These are phyloP conservation scores for Fusarium sororula DNA, from an alignment of 2,329 filamentous ascomycete species.

Conservation along the genomic window DNA sequence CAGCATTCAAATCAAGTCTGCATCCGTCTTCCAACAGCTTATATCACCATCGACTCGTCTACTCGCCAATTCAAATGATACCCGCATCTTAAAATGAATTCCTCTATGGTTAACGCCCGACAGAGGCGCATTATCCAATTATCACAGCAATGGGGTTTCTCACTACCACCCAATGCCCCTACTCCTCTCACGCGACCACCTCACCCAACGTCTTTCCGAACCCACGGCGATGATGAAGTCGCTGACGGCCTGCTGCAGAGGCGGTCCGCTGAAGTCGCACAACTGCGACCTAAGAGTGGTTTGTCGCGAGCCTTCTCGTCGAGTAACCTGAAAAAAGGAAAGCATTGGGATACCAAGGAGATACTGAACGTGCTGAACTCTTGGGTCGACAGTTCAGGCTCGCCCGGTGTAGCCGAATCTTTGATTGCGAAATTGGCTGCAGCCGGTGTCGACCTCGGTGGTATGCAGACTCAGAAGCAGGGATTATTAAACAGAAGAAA, in stretches of 20 bases:
- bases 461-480: conserved; percentile 58
- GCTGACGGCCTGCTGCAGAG: conserved; percentile 65
- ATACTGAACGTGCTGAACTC: conserved; percentile 61
- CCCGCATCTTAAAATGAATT: conserved; percentile 41
- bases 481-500: conserved; percentile 59
- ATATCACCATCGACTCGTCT: neutral
- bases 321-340: conserved; percentile 55
- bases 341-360: conserved; percentile 62
- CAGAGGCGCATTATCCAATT: conserved; percentile 60
- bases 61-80: conserved; percentile 18
- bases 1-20: neutral
- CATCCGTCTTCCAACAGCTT: neutral
- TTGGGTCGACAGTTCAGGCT: conserved; percentile 59
- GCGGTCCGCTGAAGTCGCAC: conserved; percentile 50
- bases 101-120: conserved; percentile 49
- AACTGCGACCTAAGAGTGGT: conserved; percentile 50
- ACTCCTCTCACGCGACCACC: conserved; percentile 54
- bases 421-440: conserved; percentile 60
- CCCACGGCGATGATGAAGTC: conserved; percentile 58
- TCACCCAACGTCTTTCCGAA: conserved; percentile 55
- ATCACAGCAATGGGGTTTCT: conserved; percentile 60
- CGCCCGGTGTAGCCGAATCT: conserved; percentile 65
- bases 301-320: conserved; percentile 53
- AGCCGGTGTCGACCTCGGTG: conserved; percentile 61
- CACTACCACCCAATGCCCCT: conserved; percentile 50